A percentile compares a stretch with the other conserved stretches of the same genome.
phyloP scores from a whole-genome alignment of 2,329 filamentous ascomycete species.

The Beauveria pseudobassiana region DNA sequence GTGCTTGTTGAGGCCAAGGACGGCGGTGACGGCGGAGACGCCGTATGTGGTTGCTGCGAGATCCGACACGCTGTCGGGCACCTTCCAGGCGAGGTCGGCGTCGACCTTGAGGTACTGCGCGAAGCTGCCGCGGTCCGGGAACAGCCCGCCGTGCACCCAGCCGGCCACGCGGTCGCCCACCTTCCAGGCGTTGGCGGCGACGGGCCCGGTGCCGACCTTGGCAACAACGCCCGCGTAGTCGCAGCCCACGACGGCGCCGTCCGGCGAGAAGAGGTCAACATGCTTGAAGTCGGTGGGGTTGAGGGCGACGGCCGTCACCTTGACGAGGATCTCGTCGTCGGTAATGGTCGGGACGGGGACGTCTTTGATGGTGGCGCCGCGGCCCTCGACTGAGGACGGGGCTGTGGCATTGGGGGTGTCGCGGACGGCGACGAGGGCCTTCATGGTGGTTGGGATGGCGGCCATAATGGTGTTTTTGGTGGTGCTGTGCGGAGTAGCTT shows the following conservation, averaged over 20 bases:
- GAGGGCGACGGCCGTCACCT: slow-evolving; percentile 23
- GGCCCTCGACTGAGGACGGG: background rate
- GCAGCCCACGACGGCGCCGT: slow-evolving; percentile 21
- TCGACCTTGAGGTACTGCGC: slow-evolving; percentile 20
- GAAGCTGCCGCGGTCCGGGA: slow-evolving; percentile 20
- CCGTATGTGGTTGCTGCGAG: slow-evolving; percentile 23
- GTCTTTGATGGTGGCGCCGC: slow-evolving; percentile 5
- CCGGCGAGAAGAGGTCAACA: slow-evolving; percentile 22
- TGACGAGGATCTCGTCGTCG: slow-evolving; percentile 20
- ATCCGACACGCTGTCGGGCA: slow-evolving; percentile 18
- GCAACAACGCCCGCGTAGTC: slow-evolving; percentile 26
- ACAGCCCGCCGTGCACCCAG: slow-evolving; percentile 19
- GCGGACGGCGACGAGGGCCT: slow-evolving; percentile 15
- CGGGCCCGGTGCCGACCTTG: slow-evolving; percentile 21
- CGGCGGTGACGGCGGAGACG: slow-evolving; percentile 20
- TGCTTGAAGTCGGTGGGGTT: slow-evolving; percentile 26
- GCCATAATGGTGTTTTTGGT: background rate
- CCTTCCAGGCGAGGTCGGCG: slow-evolving; percentile 18
- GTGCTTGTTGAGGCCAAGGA: slow-evolving; percentile 18
- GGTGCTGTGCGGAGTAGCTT: background rate
- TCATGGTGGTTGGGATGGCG: slow-evolving; percentile 13
- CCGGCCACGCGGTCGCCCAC: slow-evolving; percentile 19
- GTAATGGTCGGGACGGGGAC: slow-evolving; percentile 12
- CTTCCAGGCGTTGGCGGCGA: slow-evolving; percentile 13
- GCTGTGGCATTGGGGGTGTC: background rate